Conservation (phyloP, 2,329 filamentous ascomycete genomes). For the Diaporthe helianthi region DNA sequence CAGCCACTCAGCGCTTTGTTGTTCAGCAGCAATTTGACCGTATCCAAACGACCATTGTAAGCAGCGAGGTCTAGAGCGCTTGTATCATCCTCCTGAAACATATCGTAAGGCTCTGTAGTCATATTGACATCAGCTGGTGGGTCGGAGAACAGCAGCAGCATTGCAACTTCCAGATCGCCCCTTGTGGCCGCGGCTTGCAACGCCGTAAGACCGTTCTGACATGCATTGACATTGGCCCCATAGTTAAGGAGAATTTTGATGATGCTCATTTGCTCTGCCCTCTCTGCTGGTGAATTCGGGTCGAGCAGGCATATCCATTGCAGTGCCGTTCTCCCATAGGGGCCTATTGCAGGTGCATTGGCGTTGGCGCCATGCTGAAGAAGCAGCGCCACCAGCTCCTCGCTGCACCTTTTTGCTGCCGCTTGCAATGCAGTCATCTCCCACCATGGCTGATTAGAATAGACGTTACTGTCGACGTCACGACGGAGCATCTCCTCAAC, state of each 20-base stretch:
- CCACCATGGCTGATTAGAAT: not conserved
- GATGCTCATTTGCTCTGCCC: not conserved
- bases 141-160: not conserved
- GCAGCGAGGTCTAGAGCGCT: not conserved
- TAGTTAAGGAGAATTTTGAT: not conserved
- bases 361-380: not conserved
- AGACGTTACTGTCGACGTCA: not conserved
- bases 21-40: not conserved
- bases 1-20: not conserved
- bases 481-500: not conserved
- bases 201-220: rapidly evolving
- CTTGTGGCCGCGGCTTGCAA: not conserved
- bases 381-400: not conserved
- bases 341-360: not conserved
- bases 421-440: not conserved
- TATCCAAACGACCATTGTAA: not conserved
- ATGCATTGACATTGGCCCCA: not conserved
- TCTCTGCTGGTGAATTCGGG: not conserved
- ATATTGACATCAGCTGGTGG: not conserved
- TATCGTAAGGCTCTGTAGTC: no score
- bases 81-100: no score
- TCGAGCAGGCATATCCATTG: not conserved
- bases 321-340: not conserved
- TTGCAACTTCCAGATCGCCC: not conserved
- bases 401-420: not conserved